phyloP scores from a whole-genome alignment of 352 stramenopile genomes.

The Thalassiosira livingstoniorum region DNA sequence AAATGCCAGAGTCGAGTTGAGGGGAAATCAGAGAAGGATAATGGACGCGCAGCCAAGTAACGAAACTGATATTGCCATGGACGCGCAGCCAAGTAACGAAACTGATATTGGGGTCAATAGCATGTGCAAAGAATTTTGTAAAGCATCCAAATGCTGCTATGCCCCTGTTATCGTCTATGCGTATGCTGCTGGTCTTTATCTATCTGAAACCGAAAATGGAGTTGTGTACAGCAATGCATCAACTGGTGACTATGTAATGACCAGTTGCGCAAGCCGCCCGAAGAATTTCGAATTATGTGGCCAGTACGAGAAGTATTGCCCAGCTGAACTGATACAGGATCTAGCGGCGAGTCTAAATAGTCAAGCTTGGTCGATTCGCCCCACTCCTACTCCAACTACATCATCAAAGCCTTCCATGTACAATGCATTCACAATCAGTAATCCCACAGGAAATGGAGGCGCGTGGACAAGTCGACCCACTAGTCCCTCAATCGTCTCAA shows the following conservation, averaged over 20 bases:
- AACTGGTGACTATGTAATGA: conserved; percentile 34
- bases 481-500: not conserved
- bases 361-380: conserved; percentile 8
- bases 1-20: no score
- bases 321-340: not conserved
- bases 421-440: not conserved
- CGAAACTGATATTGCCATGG: no score
- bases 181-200: conserved; percentile 20
- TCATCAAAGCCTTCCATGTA: conserved; percentile 1
- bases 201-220: conserved; percentile 12
- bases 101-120: no score
- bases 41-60: no score
- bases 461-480: not conserved
- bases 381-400: not conserved
- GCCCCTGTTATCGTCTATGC: conserved; percentile 12
- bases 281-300: conserved; percentile 33
- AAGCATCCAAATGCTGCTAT: conserved; percentile 41
- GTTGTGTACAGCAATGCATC: conserved; percentile 38
- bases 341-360: no score
- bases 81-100: no score
- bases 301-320: conserved; percentile 42
- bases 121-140: conserved; percentile 22
- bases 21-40: no score
- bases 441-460: not conserved
- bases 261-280: conserved; percentile 27